Conservation (phyloP, 129 eudicot species). For the Flaveria sonorensis region DNA sequence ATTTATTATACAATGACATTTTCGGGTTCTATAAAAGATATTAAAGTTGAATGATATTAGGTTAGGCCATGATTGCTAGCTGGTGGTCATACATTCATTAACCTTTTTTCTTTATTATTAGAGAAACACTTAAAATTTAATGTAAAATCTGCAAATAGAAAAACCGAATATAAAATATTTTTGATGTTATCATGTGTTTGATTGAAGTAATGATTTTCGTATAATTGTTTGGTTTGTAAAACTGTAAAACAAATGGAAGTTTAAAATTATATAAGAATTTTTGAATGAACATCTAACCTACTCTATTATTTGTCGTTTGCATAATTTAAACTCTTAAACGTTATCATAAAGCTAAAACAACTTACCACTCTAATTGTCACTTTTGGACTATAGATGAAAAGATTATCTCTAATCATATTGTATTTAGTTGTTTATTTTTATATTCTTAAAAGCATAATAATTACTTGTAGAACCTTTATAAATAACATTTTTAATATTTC, state of each 20-base stretch:
- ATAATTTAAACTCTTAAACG: too few species aligned
- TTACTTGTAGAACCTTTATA: neutral
- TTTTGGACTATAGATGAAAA: neutral
- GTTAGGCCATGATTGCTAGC: constrained; percentile 6
- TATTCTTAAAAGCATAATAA: too few species aligned
- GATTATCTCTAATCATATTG: neutral
- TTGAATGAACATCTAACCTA: too few species aligned
- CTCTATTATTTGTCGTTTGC: too few species aligned
- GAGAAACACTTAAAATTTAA: neutral
- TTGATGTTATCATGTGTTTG: neutral
- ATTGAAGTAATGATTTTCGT: neutral
- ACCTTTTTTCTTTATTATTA: neutral
- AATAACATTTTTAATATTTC: too few species aligned
- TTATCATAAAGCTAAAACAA: too few species aligned
- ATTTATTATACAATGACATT: neutral
- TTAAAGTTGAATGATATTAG: constrained; percentile 9
- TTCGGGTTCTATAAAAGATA: constrained; percentile 1
- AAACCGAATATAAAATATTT: neutral
- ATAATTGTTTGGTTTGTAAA: neutral
- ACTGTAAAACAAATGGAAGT: neutral
- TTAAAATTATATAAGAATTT: neutral
- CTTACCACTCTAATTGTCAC: too few species aligned
- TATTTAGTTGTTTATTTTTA: too few species aligned
- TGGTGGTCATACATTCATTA: neutral
- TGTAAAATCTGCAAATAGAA: neutral